Evolutionary conservation across 225 moss, liverwort and hornwort genomes (phyloP), one percentile per base, ranked within the genome.

Genomic region (Bryoerythrophyllum caledonicum): DNA sequence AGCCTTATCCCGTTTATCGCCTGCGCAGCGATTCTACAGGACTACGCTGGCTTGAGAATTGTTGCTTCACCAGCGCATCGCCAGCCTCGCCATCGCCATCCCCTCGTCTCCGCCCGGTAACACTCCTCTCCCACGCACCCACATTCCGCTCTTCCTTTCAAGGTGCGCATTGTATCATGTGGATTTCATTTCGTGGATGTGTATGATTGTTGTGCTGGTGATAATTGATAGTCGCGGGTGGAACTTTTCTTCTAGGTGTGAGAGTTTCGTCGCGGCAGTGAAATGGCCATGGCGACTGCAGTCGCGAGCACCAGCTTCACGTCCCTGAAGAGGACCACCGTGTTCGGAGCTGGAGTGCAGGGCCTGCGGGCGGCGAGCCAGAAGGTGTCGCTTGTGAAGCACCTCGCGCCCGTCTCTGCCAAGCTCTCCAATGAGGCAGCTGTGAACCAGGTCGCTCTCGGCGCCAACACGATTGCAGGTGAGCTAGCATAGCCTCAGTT

Each of bases 241-340:
- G 26, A 17, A 28, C 28, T 15, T 19, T 49, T 49, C 46, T 46
- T 25, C 3, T 62, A 72, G 76, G 2, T 49, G 60, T 61, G 60
- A 51, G 58, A 58, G 25, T 15, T 60, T 17, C 1, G 34, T 21
- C 40, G 61, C 13, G 44, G 63, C 25, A 43, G 71, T 43, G 75
- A 76, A 46, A 83, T 83, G 96, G 91, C 94, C 51, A 96, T 96
- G 94, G 96, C 94, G 83, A 94, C 74, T 65, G 89, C 94, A 61
- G 78, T 96, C 70, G 91, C 90, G 55, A 91, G 96, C 84, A 88
- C 86, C 71, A 88, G 90, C 73, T 83, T 90, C 70, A 86, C 85
- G 24, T 73, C 84, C 20, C 74, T 88, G 17, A 90, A 77, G 78
- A 90, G 79, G 78, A 87, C 65, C 60, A 65, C 78, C 52, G 79